Conservation (phyloP, 768 basidiomycete species). For the Kwoniella bestiolae region DNA sequence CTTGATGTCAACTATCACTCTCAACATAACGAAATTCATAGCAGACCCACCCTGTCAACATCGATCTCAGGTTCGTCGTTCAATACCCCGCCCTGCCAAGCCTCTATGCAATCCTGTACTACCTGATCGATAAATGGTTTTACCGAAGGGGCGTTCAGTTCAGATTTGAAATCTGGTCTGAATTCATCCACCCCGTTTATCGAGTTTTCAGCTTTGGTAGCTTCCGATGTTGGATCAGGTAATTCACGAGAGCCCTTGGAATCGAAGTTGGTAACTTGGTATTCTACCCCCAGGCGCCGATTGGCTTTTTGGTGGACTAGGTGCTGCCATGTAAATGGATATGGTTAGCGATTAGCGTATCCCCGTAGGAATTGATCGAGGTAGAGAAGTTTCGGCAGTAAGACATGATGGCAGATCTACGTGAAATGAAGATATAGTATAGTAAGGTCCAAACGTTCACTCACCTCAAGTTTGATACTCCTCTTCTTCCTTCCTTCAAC, state of each 20-base stretch:
- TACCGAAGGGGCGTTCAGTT: conserved; percentile 26
- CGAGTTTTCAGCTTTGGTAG: conserved; percentile 32
- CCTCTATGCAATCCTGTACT: conserved; percentile 32
- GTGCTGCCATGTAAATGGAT: conserved; percentile 29
- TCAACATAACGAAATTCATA: background rate
- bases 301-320: conserved; percentile 51
- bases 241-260: conserved; percentile 33
- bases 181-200: conserved; percentile 41
- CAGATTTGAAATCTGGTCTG: conserved; percentile 42
- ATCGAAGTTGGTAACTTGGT: conserved; percentile 37
- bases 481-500: conserved; percentile 33
- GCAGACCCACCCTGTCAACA: conserved; percentile 28
- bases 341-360: no score
- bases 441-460: no score
- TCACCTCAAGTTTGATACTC: conserved; percentile 46
- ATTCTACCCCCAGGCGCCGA: conserved; percentile 48
- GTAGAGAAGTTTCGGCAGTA: no score
- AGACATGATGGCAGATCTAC: no score
- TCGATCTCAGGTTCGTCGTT: conserved; percentile 30
- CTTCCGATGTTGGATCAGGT: conserved; percentile 32
- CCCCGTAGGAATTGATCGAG: no score
- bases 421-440: no score
- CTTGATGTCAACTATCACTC: background rate
- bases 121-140: conserved; percentile 42
- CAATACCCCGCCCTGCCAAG: conserved; percentile 29